Conservation (phyloP, 495 filamentous ascomycete genomes). For the Haplographium delicatum region DNA sequence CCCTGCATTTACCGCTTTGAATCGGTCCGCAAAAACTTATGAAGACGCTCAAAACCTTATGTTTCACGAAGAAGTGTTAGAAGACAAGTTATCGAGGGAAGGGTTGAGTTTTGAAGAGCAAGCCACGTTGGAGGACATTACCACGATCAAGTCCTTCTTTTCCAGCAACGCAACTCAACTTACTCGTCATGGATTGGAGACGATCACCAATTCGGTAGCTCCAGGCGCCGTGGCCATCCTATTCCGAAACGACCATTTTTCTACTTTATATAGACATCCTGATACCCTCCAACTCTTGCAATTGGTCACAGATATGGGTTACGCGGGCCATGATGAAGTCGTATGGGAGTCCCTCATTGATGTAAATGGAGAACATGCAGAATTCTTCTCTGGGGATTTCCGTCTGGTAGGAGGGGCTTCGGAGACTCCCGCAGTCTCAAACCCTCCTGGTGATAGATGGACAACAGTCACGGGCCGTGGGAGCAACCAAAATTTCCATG, state of each 20-base stretch:
- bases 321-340: slow-evolving; percentile 80
- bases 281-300: slow-evolving; percentile 64
- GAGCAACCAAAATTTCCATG: slow-evolving; percentile 15
- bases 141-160: slow-evolving; percentile 76
- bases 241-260: slow-evolving; percentile 96
- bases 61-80: slow-evolving; percentile 82
- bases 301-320: slow-evolving; percentile 89
- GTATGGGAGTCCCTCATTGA: slow-evolving; percentile 95
- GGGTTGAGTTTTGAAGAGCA: slow-evolving; percentile 62
- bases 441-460: slow-evolving; percentile 37
- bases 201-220: slow-evolving; percentile 56
- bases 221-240: slow-evolving; percentile 80
- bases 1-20: slow-evolving; percentile 57
- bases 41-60: slow-evolving; percentile 86
- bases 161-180: slow-evolving; percentile 76
- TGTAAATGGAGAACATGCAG: slow-evolving; percentile 73
- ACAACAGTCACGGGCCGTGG: slow-evolving; percentile 41
- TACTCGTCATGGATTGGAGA: slow-evolving; percentile 71
- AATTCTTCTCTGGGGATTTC: slow-evolving; percentile 90
- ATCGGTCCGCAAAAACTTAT: slow-evolving; percentile 69
- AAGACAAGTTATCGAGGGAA: slow-evolving; percentile 60
- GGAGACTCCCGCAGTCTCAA: slow-evolving; percentile 1
- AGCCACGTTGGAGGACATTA: slow-evolving; percentile 69
- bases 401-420: slow-evolving; percentile 61
- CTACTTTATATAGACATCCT: slow-evolving; percentile 81